Conservation (phyloP, 2,329 filamentous ascomycete genomes). For the Aspergillus felis region DNA sequence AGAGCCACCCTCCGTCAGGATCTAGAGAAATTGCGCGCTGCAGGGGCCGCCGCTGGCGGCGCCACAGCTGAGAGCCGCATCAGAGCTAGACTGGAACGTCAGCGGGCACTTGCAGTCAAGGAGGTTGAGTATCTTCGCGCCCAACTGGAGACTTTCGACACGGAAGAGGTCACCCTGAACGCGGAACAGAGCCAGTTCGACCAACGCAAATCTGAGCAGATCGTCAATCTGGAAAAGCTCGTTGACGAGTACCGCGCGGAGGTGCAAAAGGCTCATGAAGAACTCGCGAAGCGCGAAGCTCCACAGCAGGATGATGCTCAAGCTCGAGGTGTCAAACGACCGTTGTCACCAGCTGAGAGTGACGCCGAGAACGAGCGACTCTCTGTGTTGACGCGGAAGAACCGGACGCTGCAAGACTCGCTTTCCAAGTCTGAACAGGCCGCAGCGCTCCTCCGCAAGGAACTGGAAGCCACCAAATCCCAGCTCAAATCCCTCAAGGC, state of each 20-base stretch:
- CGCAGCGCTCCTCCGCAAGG: slow-evolving; percentile 67
- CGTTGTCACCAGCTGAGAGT: slow-evolving; percentile 54
- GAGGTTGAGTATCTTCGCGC: slow-evolving; percentile 92
- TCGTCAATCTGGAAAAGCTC: slow-evolving; percentile 78
- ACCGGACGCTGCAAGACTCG: slow-evolving; percentile 77
- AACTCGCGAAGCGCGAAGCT: slow-evolving; percentile 64
- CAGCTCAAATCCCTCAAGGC: slow-evolving; percentile 67
- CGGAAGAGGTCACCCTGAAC: slow-evolving; percentile 82
- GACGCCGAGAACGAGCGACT: slow-evolving; percentile 64
- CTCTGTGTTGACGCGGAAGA: slow-evolving; percentile 81
- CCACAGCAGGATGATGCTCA: slow-evolving; percentile 41
- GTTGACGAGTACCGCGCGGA: slow-evolving; percentile 84
- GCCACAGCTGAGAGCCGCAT: slow-evolving; percentile 60
- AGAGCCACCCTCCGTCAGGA: slow-evolving; percentile 62
- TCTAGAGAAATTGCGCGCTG: slow-evolving; percentile 63
- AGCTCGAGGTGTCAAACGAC: slow-evolving; percentile 58
- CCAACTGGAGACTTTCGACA: slow-evolving; percentile 82
- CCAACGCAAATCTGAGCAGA: slow-evolving; percentile 66
- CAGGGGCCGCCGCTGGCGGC: slow-evolving; percentile 36
- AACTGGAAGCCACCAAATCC: slow-evolving; percentile 66
- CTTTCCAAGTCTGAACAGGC: slow-evolving; percentile 66
- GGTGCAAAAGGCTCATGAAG: slow-evolving; percentile 67
- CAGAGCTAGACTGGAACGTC: slow-evolving; percentile 74
- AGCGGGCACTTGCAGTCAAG: slow-evolving; percentile 79
- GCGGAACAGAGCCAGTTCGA: slow-evolving; percentile 67